Evolutionary conservation across 129 eudicot species (phyloP), one percentile per base, ranked within the genome.

Genomic region (Smallanthus sonchifolius): DNA sequence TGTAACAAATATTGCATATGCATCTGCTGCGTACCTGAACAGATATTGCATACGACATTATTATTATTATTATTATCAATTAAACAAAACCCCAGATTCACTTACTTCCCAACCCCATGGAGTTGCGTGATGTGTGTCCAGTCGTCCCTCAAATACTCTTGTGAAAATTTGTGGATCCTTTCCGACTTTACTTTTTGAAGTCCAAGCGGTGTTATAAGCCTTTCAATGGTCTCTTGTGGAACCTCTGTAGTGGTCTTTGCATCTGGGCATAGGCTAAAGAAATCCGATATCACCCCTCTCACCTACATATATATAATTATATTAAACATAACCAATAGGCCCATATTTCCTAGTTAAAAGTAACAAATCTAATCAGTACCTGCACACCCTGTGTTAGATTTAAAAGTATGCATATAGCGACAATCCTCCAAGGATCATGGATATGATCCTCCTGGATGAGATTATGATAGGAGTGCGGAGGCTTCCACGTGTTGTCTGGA

Each of bases 21-120:
- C 98, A 86, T 92, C 98, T 4, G 96, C 98, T 67, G 96, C 98
- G 51, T 92, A 92, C 81, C 98, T 92, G 76, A 0, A 54, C 24
- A 75, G 10, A 24, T 24, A 24, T 24, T 24, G 30, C 30, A 24
- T 24, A 24, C 30, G 30, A 24, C 1, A 24, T 24, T 24, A 1
- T 0, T 24, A 24, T 24, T 24, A 24, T 24, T 24, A 24, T 24
- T 24, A 24, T 24, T 1, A 24, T 24, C 30, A 24, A 24, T 24
- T 24, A 24, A 24, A 24, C 30, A 24, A 24, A 24, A 24, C 1
- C 30, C 30, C 30, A 24, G 30, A 24, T 24, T 24, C 30, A 24
- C 30, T 24, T 24, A 24, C 30, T 89, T 92, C 32, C 97, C 96
- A 73, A 92, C 80, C 10, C 96, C 96, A 61, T 79, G 72, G 44